Base-by-base conservation (phyloP, 495 filamentous ascomycete genomes). In the Podospora sp. region DNA sequence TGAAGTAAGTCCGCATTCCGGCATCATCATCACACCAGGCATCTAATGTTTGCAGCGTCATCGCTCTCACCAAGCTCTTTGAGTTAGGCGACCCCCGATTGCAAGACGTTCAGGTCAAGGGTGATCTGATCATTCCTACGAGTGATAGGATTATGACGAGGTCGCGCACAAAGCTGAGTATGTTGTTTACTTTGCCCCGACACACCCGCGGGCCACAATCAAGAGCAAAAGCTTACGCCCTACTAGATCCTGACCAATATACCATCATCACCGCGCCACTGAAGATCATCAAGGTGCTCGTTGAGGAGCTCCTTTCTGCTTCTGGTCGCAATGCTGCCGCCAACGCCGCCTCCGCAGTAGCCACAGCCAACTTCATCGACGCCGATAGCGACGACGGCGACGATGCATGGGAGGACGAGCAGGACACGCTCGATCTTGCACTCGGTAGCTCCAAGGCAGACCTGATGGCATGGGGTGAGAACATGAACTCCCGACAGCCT, bases 281-380 rank as follows among this genome's bases (percentile, higher is more conserved):
- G 73, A 99, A 99, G 80, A 97, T 99, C 73, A 80, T 97, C 78
- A 99, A 99, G 81, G 90, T 99, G 8, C 86, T 99, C 0, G 88
- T 97, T 59, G 91, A 96, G 74, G 95, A 99, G 77, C 85, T 99
- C 26, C 81, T 82, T 22, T 89, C 90, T 4, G 89, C 90, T 18
- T 85, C 82, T 14, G 82, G 81, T 49, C 70, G 68, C 20, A 69
- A 76, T 7, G 79, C 71, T 7, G 78, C 79, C 0, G 71, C 80
- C 24, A 74, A 69, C 59, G 81, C 83, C 16, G 85, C 89, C 14
- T 83, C 85, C 29, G 86, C 85, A 0, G 82, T 84, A 0, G 80
- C 82, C 0, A 83, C 85, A 6, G 63, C 63, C 21, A 78, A 86
- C 20, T 72, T 77, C 14, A 80, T 85, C 25, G 84, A 86, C 46